Evolutionary conservation across 1,139 yeast species (phyloP).

Genomic region (Arxiozyma heterogenica): DNA sequence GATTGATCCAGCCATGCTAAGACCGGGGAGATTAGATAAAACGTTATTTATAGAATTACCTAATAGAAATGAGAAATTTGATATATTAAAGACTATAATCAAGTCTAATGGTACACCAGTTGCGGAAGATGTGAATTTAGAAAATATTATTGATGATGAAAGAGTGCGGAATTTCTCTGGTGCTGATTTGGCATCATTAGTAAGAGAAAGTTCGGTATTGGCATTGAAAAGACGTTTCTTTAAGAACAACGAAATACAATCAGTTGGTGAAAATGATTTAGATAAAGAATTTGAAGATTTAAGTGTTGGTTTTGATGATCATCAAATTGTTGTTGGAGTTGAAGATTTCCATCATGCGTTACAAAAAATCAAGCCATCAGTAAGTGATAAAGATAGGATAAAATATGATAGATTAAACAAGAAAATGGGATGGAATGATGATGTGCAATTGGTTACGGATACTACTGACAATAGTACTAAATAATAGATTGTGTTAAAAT

Average conservation of each 20-base stretch:
- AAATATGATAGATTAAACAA: constrained; percentile 60
- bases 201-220: constrained; percentile 84
- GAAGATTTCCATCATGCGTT: constrained; percentile 69
- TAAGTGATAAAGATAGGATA: constrained; percentile 71
- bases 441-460: constrained; percentile 13
- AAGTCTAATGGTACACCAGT: constrained; percentile 69
- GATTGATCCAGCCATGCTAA: constrained; percentile 96
- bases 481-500: background rate
- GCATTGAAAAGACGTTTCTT: constrained; percentile 72
- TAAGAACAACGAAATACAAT: constrained; percentile 32
- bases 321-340: constrained; percentile 44
- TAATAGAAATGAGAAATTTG: constrained; percentile 62
- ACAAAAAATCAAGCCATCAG: constrained; percentile 75
- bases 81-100: constrained; percentile 71
- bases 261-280: constrained; percentile 33
- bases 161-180: constrained; percentile 88
- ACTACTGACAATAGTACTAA: background rate
- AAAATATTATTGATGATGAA: constrained; percentile 57
- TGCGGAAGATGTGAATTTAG: constrained; percentile 51
- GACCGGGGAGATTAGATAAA: constrained; percentile 95
- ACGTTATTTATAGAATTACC: constrained; percentile 89
- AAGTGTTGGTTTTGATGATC: constrained; percentile 35
- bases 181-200: constrained; percentile 87
- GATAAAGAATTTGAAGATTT: constrained; percentile 40
- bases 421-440: constrained; percentile 48